Evolutionary conservation across 305 asterid genomes (phyloP).

Genomic region (Fraxinus nigra): DNA sequence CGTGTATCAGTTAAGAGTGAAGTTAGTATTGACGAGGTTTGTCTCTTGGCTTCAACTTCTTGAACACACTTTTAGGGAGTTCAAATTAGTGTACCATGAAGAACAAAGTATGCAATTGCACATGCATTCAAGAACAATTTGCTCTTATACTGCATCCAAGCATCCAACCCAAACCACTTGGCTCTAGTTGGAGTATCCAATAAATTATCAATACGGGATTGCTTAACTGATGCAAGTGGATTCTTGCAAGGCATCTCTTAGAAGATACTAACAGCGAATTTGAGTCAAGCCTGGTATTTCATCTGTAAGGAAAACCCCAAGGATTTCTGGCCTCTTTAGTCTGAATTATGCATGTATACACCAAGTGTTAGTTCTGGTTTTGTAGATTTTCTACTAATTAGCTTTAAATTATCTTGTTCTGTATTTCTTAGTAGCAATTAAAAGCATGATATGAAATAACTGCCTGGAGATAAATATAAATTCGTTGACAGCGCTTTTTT

Average conservation of each 20-base stretch:
- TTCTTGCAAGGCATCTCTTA: not conserved
- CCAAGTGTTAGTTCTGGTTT: not conserved
- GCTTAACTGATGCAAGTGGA: not conserved
- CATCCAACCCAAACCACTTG: not conserved
- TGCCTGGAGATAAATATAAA: not conserved
- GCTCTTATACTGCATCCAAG: not conserved
- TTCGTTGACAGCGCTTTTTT: not conserved
- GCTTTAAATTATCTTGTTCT: not conserved
- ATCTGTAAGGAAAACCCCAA: not conserved
- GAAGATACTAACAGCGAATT: not conserved
- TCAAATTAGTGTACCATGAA: not conserved
- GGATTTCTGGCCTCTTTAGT: not conserved
- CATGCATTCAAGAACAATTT: not conserved
- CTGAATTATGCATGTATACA: not conserved
- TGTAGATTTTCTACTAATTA: not conserved
- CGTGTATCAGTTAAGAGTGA: conserved; percentile 69
- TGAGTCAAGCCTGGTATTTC: not conserved
- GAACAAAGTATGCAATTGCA: not conserved
- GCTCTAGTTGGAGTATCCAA: not conserved
- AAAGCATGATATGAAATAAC: not conserved
- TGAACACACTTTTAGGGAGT: conserved; percentile 10
- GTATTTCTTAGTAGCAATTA: not conserved
- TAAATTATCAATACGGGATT: not conserved
- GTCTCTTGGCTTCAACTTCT: conserved; percentile 17
- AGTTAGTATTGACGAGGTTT: conserved; percentile 69